A percentile compares a stretch with the other conserved stretches of the same genome.
These are phyloP conservation scores for Coffea canephora DNA, from an alignment of 257 asterid species.

Conservation along the genomic window DNA sequence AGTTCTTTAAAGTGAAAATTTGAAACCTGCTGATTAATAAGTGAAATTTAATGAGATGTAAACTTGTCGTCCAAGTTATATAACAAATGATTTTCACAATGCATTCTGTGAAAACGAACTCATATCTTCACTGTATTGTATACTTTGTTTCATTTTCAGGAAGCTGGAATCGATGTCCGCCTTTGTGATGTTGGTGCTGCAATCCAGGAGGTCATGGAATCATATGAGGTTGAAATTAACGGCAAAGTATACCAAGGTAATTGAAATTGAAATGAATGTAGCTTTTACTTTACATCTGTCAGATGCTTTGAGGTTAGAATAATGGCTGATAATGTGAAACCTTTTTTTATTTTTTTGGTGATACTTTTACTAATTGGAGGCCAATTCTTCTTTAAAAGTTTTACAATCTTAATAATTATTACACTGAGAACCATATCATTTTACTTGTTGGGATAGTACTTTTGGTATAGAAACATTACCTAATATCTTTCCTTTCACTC, in stretches of 20 bases:
- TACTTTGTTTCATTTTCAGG: slow-evolving; percentile 41
- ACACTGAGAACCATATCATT: not conserved
- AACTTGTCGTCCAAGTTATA: not conserved
- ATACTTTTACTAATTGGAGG: no score
- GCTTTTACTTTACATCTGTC: no score
- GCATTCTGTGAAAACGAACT: not conserved
- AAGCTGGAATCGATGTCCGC: slow-evolving; percentile 96
- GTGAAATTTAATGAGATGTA: not conserved
- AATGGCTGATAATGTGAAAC: not conserved
- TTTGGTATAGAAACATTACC: not conserved
- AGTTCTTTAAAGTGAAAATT: not conserved
- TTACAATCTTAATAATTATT: no score
- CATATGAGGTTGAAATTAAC: slow-evolving; percentile 95
- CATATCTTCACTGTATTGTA: not conserved
- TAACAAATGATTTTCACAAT: no score
- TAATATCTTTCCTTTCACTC: not conserved
- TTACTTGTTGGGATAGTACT: not conserved
- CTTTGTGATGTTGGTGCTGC: slow-evolving; percentile 95
- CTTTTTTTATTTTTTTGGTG: no score
- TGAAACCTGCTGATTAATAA: slow-evolving; percentile 3
- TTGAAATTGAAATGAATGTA: not conserved
- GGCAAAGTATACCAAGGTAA: slow-evolving; percentile 93
- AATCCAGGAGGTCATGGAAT: slow-evolving; percentile 99
- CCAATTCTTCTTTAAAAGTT: no score
- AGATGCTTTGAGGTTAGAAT: not conserved